Base-by-base conservation (phyloP, 257 asterid genomes). In the Solanum commersonii region DNA sequence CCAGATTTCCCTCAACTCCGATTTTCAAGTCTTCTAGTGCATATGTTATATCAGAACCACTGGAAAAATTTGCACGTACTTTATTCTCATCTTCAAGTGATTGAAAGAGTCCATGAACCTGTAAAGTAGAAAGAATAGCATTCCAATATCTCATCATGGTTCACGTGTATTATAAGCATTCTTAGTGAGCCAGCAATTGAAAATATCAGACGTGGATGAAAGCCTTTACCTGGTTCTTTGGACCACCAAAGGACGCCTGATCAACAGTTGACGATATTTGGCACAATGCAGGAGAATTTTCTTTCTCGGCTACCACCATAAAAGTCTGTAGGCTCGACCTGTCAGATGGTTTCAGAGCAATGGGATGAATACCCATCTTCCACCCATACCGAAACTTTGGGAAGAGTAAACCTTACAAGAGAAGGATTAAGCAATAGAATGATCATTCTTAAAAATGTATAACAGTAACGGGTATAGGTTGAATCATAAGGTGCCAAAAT, bases 301-400 rank as follows among this genome's bases (percentile, higher is more conserved):
- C 95, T 88, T 91, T 96, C 91, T 93, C 97, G 42, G 94, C 98
- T 89, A 95, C 93, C 90, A 96, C 94, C 96, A 94, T 93, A 89
- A 95, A 92, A 76, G 99, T 96, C 89, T 93, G 96, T 79, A 97
- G 93, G 91, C 93, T 92, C 38, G 89, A 84, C 89, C 88, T 88
- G 77, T 88, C 87, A 27, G 92, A 88, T 90, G 94, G 88, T 88
- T 91, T 92, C 91, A 89, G 90, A 91, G 93, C 88, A 90, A 97
- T 87, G 70, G 92, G 94, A 91, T 94, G 90, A 87, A 97, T 79
- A 87, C 94, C 93, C 95, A 94, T 88, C 90, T 92, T 94, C 99
- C 99, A 97, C 88, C 99, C 98, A 94, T 92, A 90, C 52, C 99
- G 98, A 73, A 94, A 96, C 94, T 93, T 94, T n/a, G 90, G 92